Base-by-base conservation (phyloP, 2,329 filamentous ascomycete genomes). In the Exophiala lecanii-corni region DNA sequence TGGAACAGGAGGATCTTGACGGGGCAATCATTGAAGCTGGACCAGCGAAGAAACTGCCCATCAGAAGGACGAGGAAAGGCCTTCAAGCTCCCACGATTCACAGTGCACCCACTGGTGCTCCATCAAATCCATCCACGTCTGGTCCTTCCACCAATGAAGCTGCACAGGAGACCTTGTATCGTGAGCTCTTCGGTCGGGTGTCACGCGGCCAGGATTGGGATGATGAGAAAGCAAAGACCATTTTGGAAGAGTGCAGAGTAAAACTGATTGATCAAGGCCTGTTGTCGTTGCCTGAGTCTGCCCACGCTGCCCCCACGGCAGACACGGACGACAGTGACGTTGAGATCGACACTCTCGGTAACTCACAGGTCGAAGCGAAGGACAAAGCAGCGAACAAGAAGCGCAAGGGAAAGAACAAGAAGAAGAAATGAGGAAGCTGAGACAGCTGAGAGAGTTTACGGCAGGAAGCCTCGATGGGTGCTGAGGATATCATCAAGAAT, bases 1-100 rank as follows among this genome's bases (percentile, higher is more conserved):
- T 95, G 32, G 79, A 81, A 53, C 89, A 94, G 62, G 84, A 89
- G 73, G 94, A 95, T 60, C 77, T 56, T 9, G 52, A 53, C 12
- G 54, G 54, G 23, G 52, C 54, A 4, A 45, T 51, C 25, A 51
- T 51, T n/a, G 42, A 51, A 20, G 49, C 49, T 33, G 49, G 49
- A 20, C 49, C 49, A 12, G 49, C 47, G 5, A 36, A 41, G 34
- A 49, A 49, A 37, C 42, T 46, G 21, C 36, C 31, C n/a, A 13
- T 38, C 12, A 16, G 42, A n/a, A 41, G 30, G 28, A 25, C 37
- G 3, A 36, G 33, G 26, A 48, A 34, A 30, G 25, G 13, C 2
- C 20, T 36, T 3, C 43, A 47, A 18, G 26, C 21, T 16, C 12
- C 12, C 25, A 19, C 23, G 13, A 21, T 23, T 23, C 12, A 10